These are phyloP conservation scores for Neurospora hispaniola DNA, from an alignment of 495 filamentous ascomycete species.

Conservation along the genomic window DNA sequence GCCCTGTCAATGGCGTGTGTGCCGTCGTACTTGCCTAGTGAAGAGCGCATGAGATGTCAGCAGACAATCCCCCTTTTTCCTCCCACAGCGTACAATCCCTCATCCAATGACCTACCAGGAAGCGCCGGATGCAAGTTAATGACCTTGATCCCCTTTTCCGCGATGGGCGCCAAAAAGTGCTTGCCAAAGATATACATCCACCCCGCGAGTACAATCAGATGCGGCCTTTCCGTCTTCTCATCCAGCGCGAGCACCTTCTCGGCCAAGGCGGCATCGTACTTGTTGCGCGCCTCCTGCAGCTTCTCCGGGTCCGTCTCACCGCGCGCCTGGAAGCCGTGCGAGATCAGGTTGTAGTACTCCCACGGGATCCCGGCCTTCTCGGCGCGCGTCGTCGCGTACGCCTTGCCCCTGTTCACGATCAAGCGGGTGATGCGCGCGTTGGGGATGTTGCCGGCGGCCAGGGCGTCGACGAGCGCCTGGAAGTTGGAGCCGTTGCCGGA, in stretches of 20 bases:
- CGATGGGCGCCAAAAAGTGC: slow-evolving; percentile 51
- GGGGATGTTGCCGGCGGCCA: slow-evolving; percentile 42
- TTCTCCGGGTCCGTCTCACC: slow-evolving; percentile 42
- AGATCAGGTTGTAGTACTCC: slow-evolving; percentile 76
- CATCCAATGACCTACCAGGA: slow-evolving; percentile 25
- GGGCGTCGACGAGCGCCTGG: slow-evolving; percentile 78
- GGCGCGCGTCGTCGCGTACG: slow-evolving; percentile 69
- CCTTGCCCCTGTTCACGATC: slow-evolving; percentile 71
- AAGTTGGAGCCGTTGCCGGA: slow-evolving; percentile 82
- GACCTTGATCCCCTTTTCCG: slow-evolving; percentile 47
- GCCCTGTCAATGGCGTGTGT: slow-evolving; percentile 70
- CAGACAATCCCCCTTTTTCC: not conserved
- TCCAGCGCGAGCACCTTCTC: slow-evolving; percentile 45
- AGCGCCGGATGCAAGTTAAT: slow-evolving; percentile 86
- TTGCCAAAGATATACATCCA: slow-evolving; percentile 55
- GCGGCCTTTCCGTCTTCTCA: slow-evolving; percentile 40
- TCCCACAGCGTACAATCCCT: not conserved
- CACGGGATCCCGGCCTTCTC: slow-evolving; percentile 61
- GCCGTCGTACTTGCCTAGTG: slow-evolving; percentile 59
- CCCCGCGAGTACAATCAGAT: slow-evolving; percentile 57
- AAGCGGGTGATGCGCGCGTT: slow-evolving; percentile 59
- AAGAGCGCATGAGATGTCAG: not conserved
- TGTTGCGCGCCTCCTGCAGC: slow-evolving; percentile 49
- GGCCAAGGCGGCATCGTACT: slow-evolving; percentile 77
- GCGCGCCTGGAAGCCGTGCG: slow-evolving; percentile 41